Base-by-base conservation (phyloP, 2,329 filamentous ascomycete genomes). In the Fusarium sp. region DNA sequence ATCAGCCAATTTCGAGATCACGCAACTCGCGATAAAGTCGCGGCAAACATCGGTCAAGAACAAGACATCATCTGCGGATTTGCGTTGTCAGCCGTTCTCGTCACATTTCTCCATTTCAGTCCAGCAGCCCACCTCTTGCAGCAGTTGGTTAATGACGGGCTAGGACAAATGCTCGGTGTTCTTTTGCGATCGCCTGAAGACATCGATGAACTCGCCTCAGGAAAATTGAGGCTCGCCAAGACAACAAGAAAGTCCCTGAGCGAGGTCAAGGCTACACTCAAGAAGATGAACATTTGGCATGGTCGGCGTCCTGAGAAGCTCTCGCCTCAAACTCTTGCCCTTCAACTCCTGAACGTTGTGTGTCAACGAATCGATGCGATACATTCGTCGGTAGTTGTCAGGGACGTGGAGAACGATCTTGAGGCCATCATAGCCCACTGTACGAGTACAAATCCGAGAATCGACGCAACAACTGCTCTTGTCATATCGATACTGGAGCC, bases 1-100 rank as follows among this genome's bases (percentile, higher is more conserved):
- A 83, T 89, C 32, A 84, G 85, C 20, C 90, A 92, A 67, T 94
- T 97, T 74, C 86, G 92, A 23, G 91, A 94, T 67, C 91, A 93
- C 71, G 89, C 90, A 10, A 89, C 92, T 60, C 92, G 93, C 67
- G 87, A 90, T 58, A 88, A 87, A 33, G 84, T 98, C 18, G 87
- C 94, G 56, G 85, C 87, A 46, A 87, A 88, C 44, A 83, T 92
- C 13, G 85, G 84, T 2, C 83, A 84, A 52, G 88, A 91, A 75
- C 80, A 84, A 3, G 92, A 94, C 76, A 71, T 86, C 26, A 82
- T 92, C 38, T 86, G 86, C 55, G 90, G 89, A 10, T 92, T 91
- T 75, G 82, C 89, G 3, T 84, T 94, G 17, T 81, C 88, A n/a
- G 87, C 89, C 3, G 86, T 89, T n/a, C 82, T 93, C 8, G 82